These are phyloP conservation scores for Suillus subluteus DNA, from an alignment of 768 basidiomycete genomes.

Conservation along the genomic window DNA sequence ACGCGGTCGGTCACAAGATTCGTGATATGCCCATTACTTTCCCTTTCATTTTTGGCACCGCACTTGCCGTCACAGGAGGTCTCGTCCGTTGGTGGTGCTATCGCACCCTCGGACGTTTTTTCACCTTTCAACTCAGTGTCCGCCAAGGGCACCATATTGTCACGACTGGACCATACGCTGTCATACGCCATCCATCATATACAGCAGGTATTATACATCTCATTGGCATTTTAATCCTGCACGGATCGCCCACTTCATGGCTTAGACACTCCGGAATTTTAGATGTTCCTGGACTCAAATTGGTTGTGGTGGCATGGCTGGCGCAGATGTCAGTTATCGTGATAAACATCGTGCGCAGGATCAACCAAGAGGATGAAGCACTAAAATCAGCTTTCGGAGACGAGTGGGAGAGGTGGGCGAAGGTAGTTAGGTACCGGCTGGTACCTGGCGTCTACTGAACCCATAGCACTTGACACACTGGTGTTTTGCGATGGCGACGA, in stretches of 20 bases:
- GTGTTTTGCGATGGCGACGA: not conserved
- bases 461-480: not conserved
- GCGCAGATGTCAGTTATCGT: not conserved
- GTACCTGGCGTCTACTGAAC: slow-evolving; percentile 35
- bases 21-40: slow-evolving; percentile 1
- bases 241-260: slow-evolving; percentile 16
- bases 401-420: slow-evolving; percentile 24
- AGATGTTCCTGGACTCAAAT: not conserved
- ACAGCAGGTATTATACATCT: slow-evolving; percentile 28
- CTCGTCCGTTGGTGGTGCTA: slow-evolving; percentile 29
- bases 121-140: slow-evolving; percentile 48
- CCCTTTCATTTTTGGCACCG: slow-evolving; percentile 25
- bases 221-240: slow-evolving; percentile 8
- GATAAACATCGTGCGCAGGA: not conserved
- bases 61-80: slow-evolving; percentile 27
- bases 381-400: not conserved
- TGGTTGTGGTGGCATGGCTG: not conserved
- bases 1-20: not conserved
- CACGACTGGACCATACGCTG: slow-evolving; percentile 45
- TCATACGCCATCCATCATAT: slow-evolving; percentile 50
- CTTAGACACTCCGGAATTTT: not conserved
- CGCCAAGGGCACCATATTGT: slow-evolving; percentile 44
- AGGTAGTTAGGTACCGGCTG: slow-evolving; percentile 31
- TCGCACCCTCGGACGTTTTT: slow-evolving; percentile 41
- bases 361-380: not conserved